These are phyloP conservation scores for Aspergillus hortae DNA, from an alignment of 2,329 filamentous ascomycete genomes.

Conservation along the genomic window DNA sequence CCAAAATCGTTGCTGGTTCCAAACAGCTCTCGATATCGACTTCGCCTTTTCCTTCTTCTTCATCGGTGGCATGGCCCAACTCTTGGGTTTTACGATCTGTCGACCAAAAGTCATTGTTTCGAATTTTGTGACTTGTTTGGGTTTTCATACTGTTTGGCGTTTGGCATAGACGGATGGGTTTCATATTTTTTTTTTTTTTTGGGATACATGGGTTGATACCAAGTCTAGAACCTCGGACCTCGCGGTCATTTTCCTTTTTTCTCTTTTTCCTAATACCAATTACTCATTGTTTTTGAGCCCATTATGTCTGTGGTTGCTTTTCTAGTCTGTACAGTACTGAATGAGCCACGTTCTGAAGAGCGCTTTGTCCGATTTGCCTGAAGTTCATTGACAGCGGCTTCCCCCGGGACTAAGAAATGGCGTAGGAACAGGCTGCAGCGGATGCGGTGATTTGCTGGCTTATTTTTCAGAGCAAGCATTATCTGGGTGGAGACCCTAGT, in stretches of 20 bases:
- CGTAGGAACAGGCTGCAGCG: constrained; percentile 10
- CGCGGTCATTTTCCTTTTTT: constrained; percentile 29
- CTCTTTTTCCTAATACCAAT: constrained; percentile 16
- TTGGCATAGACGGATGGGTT: constrained; percentile 37
- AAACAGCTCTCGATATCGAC: constrained; percentile 22
- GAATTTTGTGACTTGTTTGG: constrained; percentile 12
- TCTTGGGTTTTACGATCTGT: constrained; percentile 16
- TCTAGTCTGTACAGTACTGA: too few relatives aligned
- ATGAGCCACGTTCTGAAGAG: too few relatives aligned
- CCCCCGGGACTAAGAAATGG: constrained; percentile 1
- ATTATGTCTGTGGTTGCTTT: constrained; percentile 11
- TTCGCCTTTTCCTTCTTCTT: constrained; percentile 15
- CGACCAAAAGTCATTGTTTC: constrained; percentile 22
- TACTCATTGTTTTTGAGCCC: constrained; percentile 13
- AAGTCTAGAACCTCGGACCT: constrained; percentile 38
- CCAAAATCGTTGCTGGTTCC: constrained; percentile 17
- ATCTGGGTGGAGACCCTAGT: constrained; percentile 17
- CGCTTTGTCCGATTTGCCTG: background rate
- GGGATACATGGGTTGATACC: constrained; percentile 40
- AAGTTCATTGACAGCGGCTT: background rate
- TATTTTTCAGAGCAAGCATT: constrained; percentile 12
- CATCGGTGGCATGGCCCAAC: constrained; percentile 18
- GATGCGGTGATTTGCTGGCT: constrained; percentile 14
- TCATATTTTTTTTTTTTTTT: constrained; percentile 19
- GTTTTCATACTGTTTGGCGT: constrained; percentile 28